Percentiles rank a stretch among this genome's conserved stretches.
Evolutionary conservation across 2,329 filamentous ascomycete species (phyloP).

Genomic region (Cyphellophora europaea): DNA sequence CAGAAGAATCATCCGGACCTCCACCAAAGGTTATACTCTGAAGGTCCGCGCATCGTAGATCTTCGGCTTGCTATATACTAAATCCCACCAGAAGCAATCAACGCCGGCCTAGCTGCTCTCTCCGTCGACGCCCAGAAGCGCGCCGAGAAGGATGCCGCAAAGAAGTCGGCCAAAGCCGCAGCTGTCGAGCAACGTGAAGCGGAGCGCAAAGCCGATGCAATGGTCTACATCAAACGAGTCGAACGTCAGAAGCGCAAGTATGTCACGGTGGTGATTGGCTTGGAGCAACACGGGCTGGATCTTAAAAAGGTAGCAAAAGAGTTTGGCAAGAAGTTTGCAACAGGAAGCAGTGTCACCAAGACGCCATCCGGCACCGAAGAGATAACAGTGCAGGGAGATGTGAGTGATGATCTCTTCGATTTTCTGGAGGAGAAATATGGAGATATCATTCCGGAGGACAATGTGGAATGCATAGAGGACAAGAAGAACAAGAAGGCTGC

Average conservation of each 20-base stretch:
- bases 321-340: slow-evolving; percentile 97
- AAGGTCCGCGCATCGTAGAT: slow-evolving; percentile 47
- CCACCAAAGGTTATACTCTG: slow-evolving; percentile 74
- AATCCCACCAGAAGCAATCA: slow-evolving; percentile 70
- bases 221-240: slow-evolving; percentile 88
- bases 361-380: slow-evolving; percentile 78
- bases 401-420: slow-evolving; percentile 89
- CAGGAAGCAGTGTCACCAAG: slow-evolving; percentile 86
- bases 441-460: slow-evolving; percentile 82
- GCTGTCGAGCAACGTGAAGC: slow-evolving; percentile 74
- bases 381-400: slow-evolving; percentile 94
- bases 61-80: slow-evolving; percentile 3
- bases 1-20: slow-evolving; percentile 62
- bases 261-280: slow-evolving; percentile 81
- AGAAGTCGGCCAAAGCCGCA: slow-evolving; percentile 92
- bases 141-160: slow-evolving; percentile 89
- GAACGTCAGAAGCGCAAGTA: slow-evolving; percentile 98
- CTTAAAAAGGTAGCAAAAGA: slow-evolving; percentile 96
- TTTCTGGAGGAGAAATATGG: slow-evolving; percentile 78
- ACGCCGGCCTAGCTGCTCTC: slow-evolving; percentile 74
- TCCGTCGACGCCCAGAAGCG: slow-evolving; percentile 88
- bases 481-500: slow-evolving; percentile 73
- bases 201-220: slow-evolving; percentile 71
- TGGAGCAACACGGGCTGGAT: slow-evolving; percentile 85
- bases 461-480: slow-evolving; percentile 89